phyloP scores from a whole-genome alignment of 345 rosid species.

The Rhodamnia rubescens region DNA sequence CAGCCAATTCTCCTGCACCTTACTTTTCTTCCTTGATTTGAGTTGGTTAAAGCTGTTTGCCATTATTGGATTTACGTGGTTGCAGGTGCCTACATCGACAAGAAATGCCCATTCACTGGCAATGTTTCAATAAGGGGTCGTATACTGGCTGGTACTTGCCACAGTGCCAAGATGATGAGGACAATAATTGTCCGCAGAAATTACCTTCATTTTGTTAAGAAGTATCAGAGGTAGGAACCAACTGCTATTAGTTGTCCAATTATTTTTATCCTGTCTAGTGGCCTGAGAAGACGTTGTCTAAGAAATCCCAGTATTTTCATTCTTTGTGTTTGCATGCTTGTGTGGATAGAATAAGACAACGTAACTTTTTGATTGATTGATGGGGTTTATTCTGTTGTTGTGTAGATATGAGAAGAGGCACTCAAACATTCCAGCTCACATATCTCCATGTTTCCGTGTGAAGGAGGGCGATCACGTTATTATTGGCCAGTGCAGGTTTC shows the following conservation, averaged over 20 bases:
- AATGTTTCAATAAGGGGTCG: slow-evolving; percentile 5
- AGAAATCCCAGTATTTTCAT: neutral
- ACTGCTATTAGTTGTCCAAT: neutral
- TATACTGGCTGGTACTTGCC: slow-evolving; percentile 3
- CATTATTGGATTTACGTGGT: neutral
- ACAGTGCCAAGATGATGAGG: slow-evolving; percentile 6
- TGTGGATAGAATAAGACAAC: neutral
- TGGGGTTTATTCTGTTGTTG: neutral
- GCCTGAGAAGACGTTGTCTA: neutral
- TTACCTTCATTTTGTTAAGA: slow-evolving; percentile 3
- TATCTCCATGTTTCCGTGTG: slow-evolving; percentile 32
- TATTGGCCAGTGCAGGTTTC: slow-evolving; percentile 14
- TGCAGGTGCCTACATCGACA: slow-evolving; percentile 5
- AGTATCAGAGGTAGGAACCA: neutral
- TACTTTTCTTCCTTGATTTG: neutral
- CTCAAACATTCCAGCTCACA: slow-evolving; percentile 30
- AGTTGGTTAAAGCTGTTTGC: neutral
- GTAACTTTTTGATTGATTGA: neutral
- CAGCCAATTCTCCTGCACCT: neutral
- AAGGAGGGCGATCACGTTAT: slow-evolving; percentile 28
- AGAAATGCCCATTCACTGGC: slow-evolving; percentile 11
- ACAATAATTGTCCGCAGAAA: slow-evolving; percentile 3
- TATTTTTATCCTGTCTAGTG: neutral
- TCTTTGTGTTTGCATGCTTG: neutral
- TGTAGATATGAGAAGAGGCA: slow-evolving; percentile 25